Conservation (phyloP, 129 eudicot genomes). For the Escallonia herrerae region DNA sequence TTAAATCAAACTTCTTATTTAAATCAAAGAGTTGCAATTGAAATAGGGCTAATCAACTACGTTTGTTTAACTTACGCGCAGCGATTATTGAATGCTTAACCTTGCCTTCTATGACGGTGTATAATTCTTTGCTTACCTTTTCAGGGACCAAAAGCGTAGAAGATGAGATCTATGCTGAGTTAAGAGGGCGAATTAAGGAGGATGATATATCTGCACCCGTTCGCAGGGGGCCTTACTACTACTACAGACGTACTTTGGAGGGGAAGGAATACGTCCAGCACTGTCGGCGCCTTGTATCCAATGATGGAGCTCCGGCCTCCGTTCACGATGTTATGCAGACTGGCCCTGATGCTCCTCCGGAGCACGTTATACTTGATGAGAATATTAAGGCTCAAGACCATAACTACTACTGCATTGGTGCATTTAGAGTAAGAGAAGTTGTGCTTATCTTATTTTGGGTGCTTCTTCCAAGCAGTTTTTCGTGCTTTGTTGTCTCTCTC, state of each 20-base stretch:
- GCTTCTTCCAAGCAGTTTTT: neutral
- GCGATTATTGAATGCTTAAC: no score
- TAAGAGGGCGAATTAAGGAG: constrained; percentile 80
- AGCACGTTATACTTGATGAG: constrained; percentile 79
- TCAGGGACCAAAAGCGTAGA: constrained; percentile 74
- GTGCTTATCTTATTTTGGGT: neutral
- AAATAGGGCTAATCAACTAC: neutral
- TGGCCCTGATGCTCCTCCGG: constrained; percentile 83
- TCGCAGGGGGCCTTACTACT: constrained; percentile 74
- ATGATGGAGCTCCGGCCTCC: constrained; percentile 28
- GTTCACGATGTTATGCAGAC: constrained; percentile 76
- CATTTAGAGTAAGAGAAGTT: constrained; percentile 47
- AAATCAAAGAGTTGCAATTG: neutral
- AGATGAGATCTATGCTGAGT: constrained; percentile 65
- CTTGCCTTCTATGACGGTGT: neutral
- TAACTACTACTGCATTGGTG: constrained; percentile 55
- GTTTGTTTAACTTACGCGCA: neutral
- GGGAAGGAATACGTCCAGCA: constrained; percentile 86
- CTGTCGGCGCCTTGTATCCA: constrained; percentile 60
- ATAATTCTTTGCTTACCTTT: neutral
- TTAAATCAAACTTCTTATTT: no score
- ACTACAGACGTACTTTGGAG: constrained; percentile 71
- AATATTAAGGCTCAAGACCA: constrained; percentile 72
- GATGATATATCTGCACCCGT: constrained; percentile 82
- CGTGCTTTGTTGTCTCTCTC: neutral